phyloP scores from a whole-genome alignment of 441 rosid species.

The Pelargonium cotyledonis region DNA sequence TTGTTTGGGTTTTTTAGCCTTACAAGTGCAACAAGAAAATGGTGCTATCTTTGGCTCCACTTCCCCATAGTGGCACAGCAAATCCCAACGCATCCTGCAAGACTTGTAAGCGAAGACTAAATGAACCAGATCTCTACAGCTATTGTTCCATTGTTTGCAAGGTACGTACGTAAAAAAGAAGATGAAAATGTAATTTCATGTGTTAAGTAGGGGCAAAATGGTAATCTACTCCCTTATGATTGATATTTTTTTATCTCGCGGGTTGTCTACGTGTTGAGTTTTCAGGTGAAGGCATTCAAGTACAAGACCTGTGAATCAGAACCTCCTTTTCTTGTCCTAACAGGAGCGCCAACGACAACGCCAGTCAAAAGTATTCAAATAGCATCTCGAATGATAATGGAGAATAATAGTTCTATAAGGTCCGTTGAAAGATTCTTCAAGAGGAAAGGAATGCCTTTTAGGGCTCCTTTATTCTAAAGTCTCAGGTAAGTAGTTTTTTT shows the following conservation, averaged over 20 bases:
- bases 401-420: not conserved
- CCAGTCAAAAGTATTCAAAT: not conserved
- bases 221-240: not conserved
- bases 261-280: not conserved
- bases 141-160: conserved; percentile 4
- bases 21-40: conserved; percentile 3
- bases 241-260: not conserved
- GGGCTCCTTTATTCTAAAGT: conserved; percentile 2
- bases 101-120: not conserved
- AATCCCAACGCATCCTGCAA: not conserved
- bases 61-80: not conserved
- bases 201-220: too few species aligned
- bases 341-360: not conserved
- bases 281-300: not conserved
- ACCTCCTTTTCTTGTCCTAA: not conserved
- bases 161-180: not conserved
- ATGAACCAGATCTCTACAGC: not conserved
- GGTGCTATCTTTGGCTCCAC: not conserved
- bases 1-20: not conserved
- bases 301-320: not conserved
- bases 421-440: not conserved
- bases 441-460: not conserved
- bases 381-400: too few species aligned
- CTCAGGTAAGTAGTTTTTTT: too few species aligned
- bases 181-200: not conserved